Base-by-base conservation (phyloP, 306 rosid genomes). In the Phaseolus lunatus region DNA sequence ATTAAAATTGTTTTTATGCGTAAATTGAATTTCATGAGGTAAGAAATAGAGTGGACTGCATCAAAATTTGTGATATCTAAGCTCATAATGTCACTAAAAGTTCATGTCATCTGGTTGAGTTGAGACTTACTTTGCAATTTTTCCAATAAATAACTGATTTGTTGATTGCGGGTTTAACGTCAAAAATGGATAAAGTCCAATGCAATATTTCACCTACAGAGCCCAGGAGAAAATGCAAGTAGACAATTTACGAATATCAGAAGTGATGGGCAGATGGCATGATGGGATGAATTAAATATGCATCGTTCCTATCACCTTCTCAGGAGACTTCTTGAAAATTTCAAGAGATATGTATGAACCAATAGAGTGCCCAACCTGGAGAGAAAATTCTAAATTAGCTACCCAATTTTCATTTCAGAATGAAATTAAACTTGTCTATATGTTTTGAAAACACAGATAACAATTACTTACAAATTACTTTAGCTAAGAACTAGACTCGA, bases 131-230 rank as follows among this genome's bases (percentile, higher is more conserved):
- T 35, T 80, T 18, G 87, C 75, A 81, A 82, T 70, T 82, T 86
- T 90, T 70, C 76, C 77, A 26, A 90, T 89, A 58, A 81, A 5
- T 66, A 73, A 23, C 73, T 95, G 98, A 48, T 76, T 37, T 75
- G 15, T 65, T 20, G 97, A 92, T 31, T 85, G 73, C 37, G 44
- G 73, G 82, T 95, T 87, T 72, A 90, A 65, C 7, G 89, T 85
- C 89, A 95, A 80, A 90, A 95, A 95, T n/a, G 98, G 97, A 87
- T 92, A 88, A 41, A 92, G 85, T 54, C 90, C 97, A 61, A 89
- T 47, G 62, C 88, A 92, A 84, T 74, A 89, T 72, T 79, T 84
- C 80, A 92, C 97, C 98, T 95, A 76, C 73, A 77, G 78, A 49
- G n/a, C 72, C 76, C 75, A 57, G 65, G 56, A 65, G 73, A 75